A percentile compares a stretch with the other conserved stretches of the same genome.
These are phyloP conservation scores for Monilinia fructigena DNA, from an alignment of 2,329 filamentous ascomycete genomes.

Conservation along the genomic window DNA sequence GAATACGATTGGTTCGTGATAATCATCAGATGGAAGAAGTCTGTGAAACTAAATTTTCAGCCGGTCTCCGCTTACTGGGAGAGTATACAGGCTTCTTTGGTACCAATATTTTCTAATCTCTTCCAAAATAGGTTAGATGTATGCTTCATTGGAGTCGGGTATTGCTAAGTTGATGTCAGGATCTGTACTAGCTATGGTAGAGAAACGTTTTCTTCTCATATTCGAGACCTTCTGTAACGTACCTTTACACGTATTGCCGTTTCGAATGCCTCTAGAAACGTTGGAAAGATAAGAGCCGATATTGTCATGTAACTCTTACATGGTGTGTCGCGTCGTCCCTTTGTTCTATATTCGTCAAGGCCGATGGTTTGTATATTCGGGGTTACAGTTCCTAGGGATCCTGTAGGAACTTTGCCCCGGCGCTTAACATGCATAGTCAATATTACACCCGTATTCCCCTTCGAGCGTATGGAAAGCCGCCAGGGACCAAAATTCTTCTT, in stretches of 20 bases:
- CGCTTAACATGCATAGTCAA: constrained; percentile 70
- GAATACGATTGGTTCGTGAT: neutral
- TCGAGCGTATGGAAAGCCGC: constrained; percentile 48
- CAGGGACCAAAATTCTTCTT: constrained; percentile 64
- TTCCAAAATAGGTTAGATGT: constrained; percentile 52
- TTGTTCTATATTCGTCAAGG: constrained; percentile 56
- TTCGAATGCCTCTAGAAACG: constrained; percentile 73
- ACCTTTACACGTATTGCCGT: constrained; percentile 56
- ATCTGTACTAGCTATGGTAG: constrained; percentile 56
- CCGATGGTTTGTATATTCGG: constrained; percentile 58
- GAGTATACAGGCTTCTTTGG: constrained; percentile 60
- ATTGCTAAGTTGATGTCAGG: constrained; percentile 74
- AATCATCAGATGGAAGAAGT: neutral
- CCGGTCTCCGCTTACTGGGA: no score
- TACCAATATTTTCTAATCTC: constrained; percentile 59
- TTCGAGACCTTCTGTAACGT: neutral
- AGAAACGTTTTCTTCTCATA: neutral
- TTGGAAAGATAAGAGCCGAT: constrained; percentile 80
- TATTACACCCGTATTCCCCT: constrained; percentile 71
- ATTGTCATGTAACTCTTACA: constrained; percentile 76
- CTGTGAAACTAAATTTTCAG: neutral
- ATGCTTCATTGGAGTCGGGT: constrained; percentile 70
- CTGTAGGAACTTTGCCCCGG: constrained; percentile 66
- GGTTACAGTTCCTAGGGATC: constrained; percentile 60
- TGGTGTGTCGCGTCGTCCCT: constrained; percentile 72